A percentile compares a stretch with the other conserved stretches of the same genome.
These are phyloP conservation scores for Ceratocystis cacaofunesta DNA, from an alignment of 2,329 filamentous ascomycete species.

Conservation along the genomic window DNA sequence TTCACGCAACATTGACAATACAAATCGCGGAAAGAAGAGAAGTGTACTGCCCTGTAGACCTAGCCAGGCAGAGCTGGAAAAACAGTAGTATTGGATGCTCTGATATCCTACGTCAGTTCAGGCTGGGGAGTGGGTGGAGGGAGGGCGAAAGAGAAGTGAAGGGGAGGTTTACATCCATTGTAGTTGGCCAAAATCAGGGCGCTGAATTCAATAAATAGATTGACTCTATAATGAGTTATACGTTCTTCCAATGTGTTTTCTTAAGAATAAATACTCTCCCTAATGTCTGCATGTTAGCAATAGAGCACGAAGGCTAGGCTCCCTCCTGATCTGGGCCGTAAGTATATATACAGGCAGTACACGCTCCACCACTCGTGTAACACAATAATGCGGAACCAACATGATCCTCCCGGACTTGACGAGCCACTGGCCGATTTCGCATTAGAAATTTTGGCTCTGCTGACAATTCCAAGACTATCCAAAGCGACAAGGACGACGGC, in stretches of 20 bases:
- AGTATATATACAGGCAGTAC: neutral
- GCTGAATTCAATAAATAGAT: neutral
- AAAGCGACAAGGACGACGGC: neutral
- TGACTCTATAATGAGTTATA: neutral
- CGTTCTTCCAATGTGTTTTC: neutral
- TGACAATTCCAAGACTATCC: neutral
- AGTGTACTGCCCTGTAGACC: conserved; percentile 33
- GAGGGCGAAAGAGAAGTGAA: neutral
- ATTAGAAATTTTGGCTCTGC: conserved; percentile 11
- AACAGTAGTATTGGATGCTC: conserved; percentile 36
- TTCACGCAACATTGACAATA: conserved; percentile 30
- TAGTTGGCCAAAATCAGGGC: neutral
- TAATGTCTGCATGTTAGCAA: no score
- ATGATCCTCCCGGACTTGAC: neutral
- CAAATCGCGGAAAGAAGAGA: conserved; percentile 34
- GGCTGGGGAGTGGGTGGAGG: neutral
- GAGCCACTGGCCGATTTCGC: conserved; percentile 9
- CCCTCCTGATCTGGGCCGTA: neutral
- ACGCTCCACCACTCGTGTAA: neutral
- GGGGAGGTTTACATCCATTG: conserved; percentile 22
- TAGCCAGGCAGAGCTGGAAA: conserved; percentile 39
- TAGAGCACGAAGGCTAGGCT: neutral
- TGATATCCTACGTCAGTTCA: conserved; percentile 19
- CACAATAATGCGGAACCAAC: neutral
- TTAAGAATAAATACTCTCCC: neutral